Base-by-base conservation (phyloP, 1,284 basidiomycete species). In the Phellinidium pouzarii region DNA sequence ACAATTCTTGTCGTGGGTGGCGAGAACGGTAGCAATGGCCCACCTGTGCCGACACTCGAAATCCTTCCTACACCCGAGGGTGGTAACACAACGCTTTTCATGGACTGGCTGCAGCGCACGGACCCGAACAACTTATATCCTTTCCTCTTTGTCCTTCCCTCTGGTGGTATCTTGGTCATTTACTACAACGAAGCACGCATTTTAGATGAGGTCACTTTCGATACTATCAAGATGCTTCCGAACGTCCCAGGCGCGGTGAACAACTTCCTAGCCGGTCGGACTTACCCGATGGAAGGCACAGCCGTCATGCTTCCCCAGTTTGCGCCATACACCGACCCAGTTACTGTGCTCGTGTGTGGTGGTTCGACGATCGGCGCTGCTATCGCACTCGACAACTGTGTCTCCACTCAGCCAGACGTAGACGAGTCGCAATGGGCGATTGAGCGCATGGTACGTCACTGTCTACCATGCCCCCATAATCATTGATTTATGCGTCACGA, bases 171-270 rank as follows among this genome's bases (percentile, higher is more conserved):
- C 62, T 87, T 87, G 63, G 73, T 83, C 40, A 80, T 76, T 1
- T 87, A 88, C 61, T 88, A 81, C 68, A 88, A 89, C 58, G 83
- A 89, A 64, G 87, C 87, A 0, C 78, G 86, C n/a, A 78, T 87
- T 54, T 70, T 88, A 12, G 75, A 89, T 56, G 78, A 82, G 0
- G 68, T 64, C 3, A 84, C 77, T 0, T 85, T 88, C 58, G 65
- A 72, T 22, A 88, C 86, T 0, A 64, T 79, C 50, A 68, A 66
- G 3, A 66, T 72, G 9, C 67, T 91, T 1, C 87, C 87, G 5
- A 82, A 86, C 58, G 78, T 87, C 52, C 87, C 90, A 1, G 84
- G 78, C 0, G 73, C 80, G 0, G 86, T 89, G n/a, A 85, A 82
- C 58, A 80, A 86, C 56, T 82, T 86, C 64, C 66, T 77, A 19